Evolutionary conservation across 2,329 filamentous ascomycete genomes (phyloP).

Genomic region (Trichoderma sp.): DNA sequence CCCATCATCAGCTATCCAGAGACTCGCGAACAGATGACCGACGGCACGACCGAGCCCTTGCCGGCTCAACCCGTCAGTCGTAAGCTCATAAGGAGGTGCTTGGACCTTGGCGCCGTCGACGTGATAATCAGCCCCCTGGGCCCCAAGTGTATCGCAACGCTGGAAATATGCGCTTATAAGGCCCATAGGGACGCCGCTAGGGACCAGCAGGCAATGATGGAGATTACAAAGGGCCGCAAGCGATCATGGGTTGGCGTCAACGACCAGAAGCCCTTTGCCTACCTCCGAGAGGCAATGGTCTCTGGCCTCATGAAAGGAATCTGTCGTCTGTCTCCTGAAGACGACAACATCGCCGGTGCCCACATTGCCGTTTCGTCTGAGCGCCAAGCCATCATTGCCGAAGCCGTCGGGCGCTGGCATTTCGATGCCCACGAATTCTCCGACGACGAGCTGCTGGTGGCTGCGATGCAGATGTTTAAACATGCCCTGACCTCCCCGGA

Average conservation of each 20-base stretch:
- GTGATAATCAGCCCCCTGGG: conserved; percentile 80
- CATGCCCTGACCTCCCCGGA: conserved; percentile 83
- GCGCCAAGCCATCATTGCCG: conserved; percentile 65
- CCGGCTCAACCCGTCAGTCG: conserved; percentile 36
- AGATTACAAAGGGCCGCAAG: conserved; percentile 74
- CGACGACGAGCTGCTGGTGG: conserved; percentile 88
- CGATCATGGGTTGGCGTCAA: conserved; percentile 89
- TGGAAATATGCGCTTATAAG: conserved; percentile 82
- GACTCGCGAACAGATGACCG: conserved; percentile 38
- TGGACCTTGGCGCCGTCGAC: conserved; percentile 85
- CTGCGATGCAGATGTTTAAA: conserved; percentile 83
- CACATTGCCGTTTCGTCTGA: conserved; percentile 68
- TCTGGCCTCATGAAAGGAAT: conserved; percentile 88
- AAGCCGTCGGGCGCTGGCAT: conserved; percentile 75
- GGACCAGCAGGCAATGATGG: conserved; percentile 71
- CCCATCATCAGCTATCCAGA: conserved; percentile 48
- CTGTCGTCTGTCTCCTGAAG: conserved; percentile 67
- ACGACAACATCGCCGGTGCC: conserved; percentile 64
- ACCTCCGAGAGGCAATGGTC: conserved; percentile 91
- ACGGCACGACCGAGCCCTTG: conserved; percentile 41
- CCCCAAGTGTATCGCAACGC: conserved; percentile 68
- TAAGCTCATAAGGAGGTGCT: conserved; percentile 64
- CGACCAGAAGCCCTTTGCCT: conserved; percentile 83
- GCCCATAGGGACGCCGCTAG: conserved; percentile 73
- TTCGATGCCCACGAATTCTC: conserved; percentile 89